A percentile compares a stretch with the other conserved stretches of the same genome.
Evolutionary conservation across 1,284 basidiomycete species (phyloP).

Genomic region (Malassezia dermatis): DNA sequence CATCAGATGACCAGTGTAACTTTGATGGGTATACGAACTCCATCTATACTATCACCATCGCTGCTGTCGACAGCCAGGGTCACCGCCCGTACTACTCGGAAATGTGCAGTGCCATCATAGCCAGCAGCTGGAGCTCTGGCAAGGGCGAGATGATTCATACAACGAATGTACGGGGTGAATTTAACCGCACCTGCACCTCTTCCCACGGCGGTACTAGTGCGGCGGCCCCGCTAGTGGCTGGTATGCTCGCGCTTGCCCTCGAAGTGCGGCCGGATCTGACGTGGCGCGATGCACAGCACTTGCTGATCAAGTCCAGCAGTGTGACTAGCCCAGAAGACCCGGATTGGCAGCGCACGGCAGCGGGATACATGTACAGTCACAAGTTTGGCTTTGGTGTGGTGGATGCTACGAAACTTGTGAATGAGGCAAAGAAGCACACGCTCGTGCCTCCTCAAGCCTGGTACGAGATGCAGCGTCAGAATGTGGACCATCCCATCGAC

Average conservation of each 20-base stretch:
- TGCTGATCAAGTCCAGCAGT: slow-evolving; percentile 69
- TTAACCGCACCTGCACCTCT: slow-evolving; percentile 69
- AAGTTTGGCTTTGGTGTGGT: slow-evolving; percentile 92
- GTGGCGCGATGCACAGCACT: slow-evolving; percentile 92
- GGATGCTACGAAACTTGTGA: slow-evolving; percentile 73
- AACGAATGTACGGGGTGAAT: slow-evolving; percentile 62
- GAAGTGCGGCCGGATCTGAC: slow-evolving; percentile 64
- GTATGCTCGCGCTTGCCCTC: slow-evolving; percentile 41
- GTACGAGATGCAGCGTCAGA: slow-evolving; percentile 47
- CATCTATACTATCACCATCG: slow-evolving; percentile 90
- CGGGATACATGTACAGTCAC: slow-evolving; percentile 77
- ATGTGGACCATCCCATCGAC: slow-evolving; percentile 51
- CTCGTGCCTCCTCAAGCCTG: slow-evolving; percentile 90
- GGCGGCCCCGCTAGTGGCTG: slow-evolving; percentile 76
- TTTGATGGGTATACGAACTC: slow-evolving; percentile 99
- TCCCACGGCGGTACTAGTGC: slow-evolving; percentile 93
- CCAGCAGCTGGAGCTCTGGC: slow-evolving; percentile 93
- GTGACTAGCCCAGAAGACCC: slow-evolving; percentile 78
- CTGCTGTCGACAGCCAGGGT: slow-evolving; percentile 82
- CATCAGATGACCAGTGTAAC: slow-evolving; percentile 89
- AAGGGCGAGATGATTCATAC: slow-evolving; percentile 70
- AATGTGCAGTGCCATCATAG: slow-evolving; percentile 88
- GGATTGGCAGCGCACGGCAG: slow-evolving; percentile 80
- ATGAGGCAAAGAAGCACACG: slow-evolving; percentile 68
- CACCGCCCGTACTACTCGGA: slow-evolving; percentile 95